These are phyloP conservation scores for Endotrypanum monterogeii DNA, from an alignment of 208 protist genomes.

Conservation along the genomic window DNA sequence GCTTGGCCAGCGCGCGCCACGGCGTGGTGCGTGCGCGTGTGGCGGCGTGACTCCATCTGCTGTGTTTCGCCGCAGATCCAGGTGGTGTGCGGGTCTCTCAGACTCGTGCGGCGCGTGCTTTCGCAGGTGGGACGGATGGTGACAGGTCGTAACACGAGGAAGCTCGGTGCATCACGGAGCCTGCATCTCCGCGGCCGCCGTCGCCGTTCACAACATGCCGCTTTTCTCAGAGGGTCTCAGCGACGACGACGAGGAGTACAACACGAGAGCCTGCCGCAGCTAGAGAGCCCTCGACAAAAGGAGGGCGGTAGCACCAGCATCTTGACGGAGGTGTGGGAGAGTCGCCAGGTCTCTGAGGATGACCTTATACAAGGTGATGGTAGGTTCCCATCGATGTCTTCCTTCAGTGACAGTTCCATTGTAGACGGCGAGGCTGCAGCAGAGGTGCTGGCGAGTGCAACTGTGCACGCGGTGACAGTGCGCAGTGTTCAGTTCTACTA, in stretches of 20 bases:
- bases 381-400: not conserved
- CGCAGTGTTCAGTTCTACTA: constrained; percentile 63
- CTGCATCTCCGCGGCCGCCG: not conserved
- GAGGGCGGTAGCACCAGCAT: constrained; percentile 9
- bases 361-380: not conserved
- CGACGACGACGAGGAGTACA: not conserved
- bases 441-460: constrained; percentile 16
- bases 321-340: constrained; percentile 12
- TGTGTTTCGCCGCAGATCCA: constrained; percentile 1
- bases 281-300: not conserved
- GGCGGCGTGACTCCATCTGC: constrained; percentile 1
- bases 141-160: not conserved
- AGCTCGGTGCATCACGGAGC: not conserved
- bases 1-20: not conserved
- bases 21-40: not conserved
- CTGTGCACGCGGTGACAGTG: constrained; percentile 27
- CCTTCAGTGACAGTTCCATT: not conserved
- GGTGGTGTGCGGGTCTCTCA: not conserved
- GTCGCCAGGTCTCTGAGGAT: not conserved
- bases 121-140: not conserved
- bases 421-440: constrained; percentile 13
- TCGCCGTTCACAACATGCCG: not conserved
- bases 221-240: not conserved
- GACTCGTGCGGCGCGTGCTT: not conserved
- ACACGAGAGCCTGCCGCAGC: not conserved